Evolutionary conservation across 345 rosid species (phyloP), one percentile per base, ranked within the genome.

Genomic region (Lumnitzera racemosa): DNA sequence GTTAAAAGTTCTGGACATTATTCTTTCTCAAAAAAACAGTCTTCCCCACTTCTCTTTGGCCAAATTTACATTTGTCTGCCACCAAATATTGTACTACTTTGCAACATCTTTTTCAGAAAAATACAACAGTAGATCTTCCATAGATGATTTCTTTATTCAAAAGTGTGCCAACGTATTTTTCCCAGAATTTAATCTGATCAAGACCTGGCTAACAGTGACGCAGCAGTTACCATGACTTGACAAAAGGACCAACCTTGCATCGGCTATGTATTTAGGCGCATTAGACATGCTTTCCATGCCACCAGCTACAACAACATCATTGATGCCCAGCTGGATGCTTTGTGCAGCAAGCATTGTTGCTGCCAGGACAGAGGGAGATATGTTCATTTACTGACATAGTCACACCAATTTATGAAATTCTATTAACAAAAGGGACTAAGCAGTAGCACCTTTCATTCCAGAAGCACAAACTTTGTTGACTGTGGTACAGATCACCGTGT

Each of bases 241-340:
- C 54, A 46, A 66, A 13, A n/a, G 46, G 51, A 59, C 47, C 41
- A 72, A 87, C 99, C 99, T 90, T 52, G 96, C 99, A 75, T 90
- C 97, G 29, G 87, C 86, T 49, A 94, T 49, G 67, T 94, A 94
- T 61, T 94, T 94, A 17, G 96, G 99, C n/a, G 66, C 86, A 69
- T 83, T 94, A 11, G 99, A 94, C 97, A 94, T 94, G 83, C 83
- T 90, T 73, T 94, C 97, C 97, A 88, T 94, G 75, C 99, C 99
- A 67, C 97, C 99, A 23, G 99, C 89, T 64, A 94, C 96, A 56
- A 94, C 92, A 29, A 88, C 79, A 25, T 94, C 96, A 71, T 90
- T 90, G 73, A 94, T 76, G 59, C 99, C 92, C 70, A 94, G 73
- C 72, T 90, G 97, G 56, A 94, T 86, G 76, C 92, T 88, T 76